Base-by-base conservation (phyloP, 2,329 filamentous ascomycete species). In the Ceratocystis ficicola region DNA sequence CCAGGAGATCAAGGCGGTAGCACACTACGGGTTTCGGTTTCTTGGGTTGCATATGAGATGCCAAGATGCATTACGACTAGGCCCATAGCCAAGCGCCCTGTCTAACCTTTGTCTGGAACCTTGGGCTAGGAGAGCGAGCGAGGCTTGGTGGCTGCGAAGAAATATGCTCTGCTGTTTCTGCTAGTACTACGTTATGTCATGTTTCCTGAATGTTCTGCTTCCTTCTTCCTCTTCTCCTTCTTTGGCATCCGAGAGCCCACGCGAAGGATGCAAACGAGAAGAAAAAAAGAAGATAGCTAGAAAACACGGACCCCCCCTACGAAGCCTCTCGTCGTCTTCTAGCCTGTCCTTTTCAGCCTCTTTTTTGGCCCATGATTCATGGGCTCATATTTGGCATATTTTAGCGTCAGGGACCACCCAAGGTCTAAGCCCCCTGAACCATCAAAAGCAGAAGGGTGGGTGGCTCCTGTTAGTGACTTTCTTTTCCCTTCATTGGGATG, bases 291-390 rank as follows among this genome's bases (percentile, higher is more conserved):
- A 59, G 55, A 41, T 41, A 59, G 15, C 25, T 32, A 36, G 6
- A 36, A 30, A 59, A n/a, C 55, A 59, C 55, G 55, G 55, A 59
- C 55, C 55, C 32, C 55, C 55, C 32, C 55, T 59, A 25, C n/a
- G 15, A 59, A 36, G 30, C 12, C 22, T 57, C 25, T 57, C 22
- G 52, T 5, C 3, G 20, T 1, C 12, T 32, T 59, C 55, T 59
- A 59, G 55, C 55, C n/a, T n/a, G 55, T 25, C 28, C 25, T 59
- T 59, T 25, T 36, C 20, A 8, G 25, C 25, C 28, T 36, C 25
- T 15, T 25, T 22, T 48, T 17, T 41, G 3, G 36, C 36, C 10
- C 3, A 59, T 59, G 55, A 59, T 59, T 59, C 55, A 59, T 59
- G 55, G 55, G 30, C 28, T 59, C n/a, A 52, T 20, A 20, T 52